phyloP scores from a whole-genome alignment of 306 rosid genomes.

The Datisca glomerata region DNA sequence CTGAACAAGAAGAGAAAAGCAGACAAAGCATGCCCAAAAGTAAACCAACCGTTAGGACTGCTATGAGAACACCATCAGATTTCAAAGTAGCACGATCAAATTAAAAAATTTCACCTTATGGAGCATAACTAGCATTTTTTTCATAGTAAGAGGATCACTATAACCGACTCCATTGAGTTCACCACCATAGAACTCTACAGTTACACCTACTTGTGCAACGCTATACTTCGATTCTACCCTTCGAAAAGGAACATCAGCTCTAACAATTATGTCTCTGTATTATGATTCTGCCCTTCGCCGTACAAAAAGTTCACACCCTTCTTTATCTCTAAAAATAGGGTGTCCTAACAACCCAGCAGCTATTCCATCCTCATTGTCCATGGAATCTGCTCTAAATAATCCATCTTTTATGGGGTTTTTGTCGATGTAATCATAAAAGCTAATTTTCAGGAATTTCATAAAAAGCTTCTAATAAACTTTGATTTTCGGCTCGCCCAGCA shows the following conservation, averaged over 20 bases:
- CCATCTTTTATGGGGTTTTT: background rate
- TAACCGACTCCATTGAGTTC: conserved; percentile 3
- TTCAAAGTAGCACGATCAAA: background rate
- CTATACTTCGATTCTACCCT: background rate
- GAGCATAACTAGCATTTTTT: background rate
- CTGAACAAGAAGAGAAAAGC: too few species aligned
- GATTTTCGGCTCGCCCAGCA: background rate
- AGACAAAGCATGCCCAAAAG: too few species aligned
- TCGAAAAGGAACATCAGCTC: background rate
- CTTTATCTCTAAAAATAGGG: background rate
- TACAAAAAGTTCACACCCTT: background rate
- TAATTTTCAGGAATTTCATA: background rate
- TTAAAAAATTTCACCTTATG: conserved; percentile 3
- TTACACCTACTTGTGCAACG: conserved; percentile 3
- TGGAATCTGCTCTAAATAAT: background rate
- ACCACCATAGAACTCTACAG: conserved; percentile 3
- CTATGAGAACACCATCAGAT: too few species aligned
- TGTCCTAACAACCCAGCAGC: background rate
- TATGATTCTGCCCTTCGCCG: background rate
- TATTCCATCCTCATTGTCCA: conserved; percentile 8
- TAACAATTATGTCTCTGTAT: background rate
- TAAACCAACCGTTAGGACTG: too few species aligned
- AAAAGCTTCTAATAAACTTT: background rate
- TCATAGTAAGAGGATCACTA: background rate
- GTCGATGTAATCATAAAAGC: background rate